Evolutionary conservation across 2,329 filamentous ascomycete species (phyloP), one percentile per base, ranked within the genome.

Genomic region (Zymoseptoria ardabiliae): DNA sequence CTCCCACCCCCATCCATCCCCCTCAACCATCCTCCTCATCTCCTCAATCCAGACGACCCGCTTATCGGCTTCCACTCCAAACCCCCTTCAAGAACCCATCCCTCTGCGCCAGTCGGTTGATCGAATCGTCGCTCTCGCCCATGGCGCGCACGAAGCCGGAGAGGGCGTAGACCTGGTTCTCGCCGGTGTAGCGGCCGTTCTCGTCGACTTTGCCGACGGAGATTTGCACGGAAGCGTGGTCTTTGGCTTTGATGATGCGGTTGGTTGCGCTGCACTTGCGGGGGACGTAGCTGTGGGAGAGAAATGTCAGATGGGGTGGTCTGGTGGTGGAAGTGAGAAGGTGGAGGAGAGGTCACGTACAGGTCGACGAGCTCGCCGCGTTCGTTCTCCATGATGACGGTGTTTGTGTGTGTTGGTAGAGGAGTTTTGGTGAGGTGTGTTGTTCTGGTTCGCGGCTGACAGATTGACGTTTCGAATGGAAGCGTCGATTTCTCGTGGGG

Each of bases 231-330:
- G 90, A 96, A 74, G 91, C 93, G 86, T 99, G 94, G 83, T 99
- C 94, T 85, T 97, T 97, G 84, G 94, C 91, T 85, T 97, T 97
- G 88, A 99, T 97, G 85, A 97, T 97, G 82, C 94, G 91, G 90
- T 96, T 95, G 80, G 93, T 96, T 73, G 92, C 92, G 80, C 86
- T 91, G 90, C 93, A 97, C 85, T 97, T 97, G 85, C 93, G 91
- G 78, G 91, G 91, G 85, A 96, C 90, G 87, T 96, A 96, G 79
- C 91, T 95, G 58, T 56, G 57, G 58, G 56, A 59, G 58, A 56
- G 67, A 75, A 67, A 76, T 71, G 68, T 67, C 60, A 53, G 54
- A 58, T n/a, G 35, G 11, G 28, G 8, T 30, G 28, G 22, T 57
- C 21, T n/a, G 45, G 57, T 17, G 51, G 57, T 20, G 55, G 61